Base-by-base conservation (phyloP, 805 yeast genomes). In the Lipomyces kockii region DNA sequence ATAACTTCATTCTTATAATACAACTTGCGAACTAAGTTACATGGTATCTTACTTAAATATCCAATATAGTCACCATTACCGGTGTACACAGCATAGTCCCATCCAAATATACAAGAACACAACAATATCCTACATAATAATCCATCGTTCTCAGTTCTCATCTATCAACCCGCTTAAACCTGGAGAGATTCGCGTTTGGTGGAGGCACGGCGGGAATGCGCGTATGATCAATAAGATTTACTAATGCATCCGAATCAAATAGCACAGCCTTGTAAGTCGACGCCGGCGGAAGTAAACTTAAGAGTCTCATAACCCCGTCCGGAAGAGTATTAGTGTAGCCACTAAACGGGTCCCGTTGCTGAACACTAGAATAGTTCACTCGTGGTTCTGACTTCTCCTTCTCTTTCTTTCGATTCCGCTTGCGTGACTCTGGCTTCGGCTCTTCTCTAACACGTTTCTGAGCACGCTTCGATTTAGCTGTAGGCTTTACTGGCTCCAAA, bases 241-340 rank as follows among this genome's bases (percentile, higher is more conserved):
- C 87, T 59, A 89, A 78, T 71, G 85, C 86, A 20, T 80, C 80
- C 32, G 85, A 78, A 76, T 87, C 86, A 74, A 89, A 88, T 2
- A 84, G 78, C 32, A 83, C 83, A 12, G 85, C 84, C 11, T 81
- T 79, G 74, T 87, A 87, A 65, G 85, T 83, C 0, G 84, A 81
- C 0, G 89, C 83, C 65, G 85, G 86, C 9, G 94, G 94, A 58
- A 89, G 80, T 1, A 83, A 80, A 63, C 88, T 79, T 58, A 89
- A 77, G 54, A 89, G 75, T 59, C 84, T 81, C 84, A 77, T 80
- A 56, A 72, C 70, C 59, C 77, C 75, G 63, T 75, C 68, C 35
- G 71, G 58, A 57, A 73, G 61, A 49, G 73, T 60, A 11, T 61
- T 17, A 29, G 49, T 12, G 27, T 17, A 22, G 49, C 51, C 49